Conservation (phyloP, 148 eudicot species). For the Polygonum aviculare region DNA sequence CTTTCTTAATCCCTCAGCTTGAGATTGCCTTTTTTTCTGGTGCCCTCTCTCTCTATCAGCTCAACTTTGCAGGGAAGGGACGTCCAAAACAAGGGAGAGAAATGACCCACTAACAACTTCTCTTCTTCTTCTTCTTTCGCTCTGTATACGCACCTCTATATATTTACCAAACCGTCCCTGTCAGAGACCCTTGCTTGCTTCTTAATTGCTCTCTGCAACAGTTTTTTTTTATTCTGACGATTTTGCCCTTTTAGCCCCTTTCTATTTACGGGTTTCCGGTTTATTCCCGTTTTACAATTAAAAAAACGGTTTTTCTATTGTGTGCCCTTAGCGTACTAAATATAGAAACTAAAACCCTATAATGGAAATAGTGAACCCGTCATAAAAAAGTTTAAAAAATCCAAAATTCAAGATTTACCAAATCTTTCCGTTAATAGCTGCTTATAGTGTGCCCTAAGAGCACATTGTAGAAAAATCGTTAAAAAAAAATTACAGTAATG, state of each 20-base stretch:
- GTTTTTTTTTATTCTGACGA: not conserved
- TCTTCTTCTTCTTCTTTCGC: not conserved
- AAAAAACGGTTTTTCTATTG: too few relatives aligned
- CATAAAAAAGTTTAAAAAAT: too few relatives aligned
- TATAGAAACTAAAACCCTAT: too few relatives aligned
- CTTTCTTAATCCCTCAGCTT: slow-evolving; percentile 3
- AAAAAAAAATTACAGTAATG: too few relatives aligned
- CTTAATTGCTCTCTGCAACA: not conserved
- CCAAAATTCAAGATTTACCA: too few relatives aligned
- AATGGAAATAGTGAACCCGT: too few relatives aligned
- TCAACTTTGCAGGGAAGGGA: slow-evolving; percentile 18
- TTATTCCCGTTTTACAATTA: not conserved
- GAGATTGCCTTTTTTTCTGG: not conserved
- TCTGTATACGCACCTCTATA: not conserved
- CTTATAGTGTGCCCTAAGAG: too few relatives aligned
- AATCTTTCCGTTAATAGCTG: too few relatives aligned
- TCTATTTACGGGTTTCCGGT: not conserved
- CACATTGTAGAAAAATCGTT: too few relatives aligned
- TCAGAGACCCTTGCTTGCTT: slow-evolving; percentile 2
- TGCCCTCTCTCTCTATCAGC: not conserved
- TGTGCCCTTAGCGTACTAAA: too few relatives aligned
- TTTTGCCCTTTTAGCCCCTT: not conserved
- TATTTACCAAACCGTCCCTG: slow-evolving; percentile 13
- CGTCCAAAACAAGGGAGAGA: slow-evolving; percentile 15
- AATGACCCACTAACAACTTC: slow-evolving; percentile 13